Conservation (phyloP, 139 green algal species). For the Coccomyxa sp. region DNA sequence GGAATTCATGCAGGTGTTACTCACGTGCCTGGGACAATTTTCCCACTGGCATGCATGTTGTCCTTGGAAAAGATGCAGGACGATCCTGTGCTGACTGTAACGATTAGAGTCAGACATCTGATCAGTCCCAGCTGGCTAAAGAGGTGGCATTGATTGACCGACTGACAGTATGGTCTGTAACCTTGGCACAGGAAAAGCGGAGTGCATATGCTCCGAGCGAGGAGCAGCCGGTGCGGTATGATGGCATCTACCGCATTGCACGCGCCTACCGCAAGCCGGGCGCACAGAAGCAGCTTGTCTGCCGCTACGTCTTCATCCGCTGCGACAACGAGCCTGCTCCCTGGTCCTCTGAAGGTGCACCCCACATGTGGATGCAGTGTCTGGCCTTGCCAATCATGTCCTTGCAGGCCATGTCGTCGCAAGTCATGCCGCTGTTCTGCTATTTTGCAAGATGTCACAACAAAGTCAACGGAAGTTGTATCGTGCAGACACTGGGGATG, state of each 20-base stretch:
- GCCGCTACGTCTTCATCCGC: slow-evolving; percentile 91
- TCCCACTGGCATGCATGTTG: too few species aligned
- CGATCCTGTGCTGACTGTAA: too few species aligned
- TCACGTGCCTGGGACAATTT: too few species aligned
- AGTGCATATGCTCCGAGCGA: slow-evolving; percentile 80
- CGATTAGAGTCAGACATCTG: too few species aligned
- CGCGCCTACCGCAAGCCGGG: slow-evolving; percentile 82
- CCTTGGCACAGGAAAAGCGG: slow-evolving; percentile 78
- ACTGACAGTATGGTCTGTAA: neutral
- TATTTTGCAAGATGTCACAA: too few species aligned
- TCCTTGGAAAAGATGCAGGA: too few species aligned
- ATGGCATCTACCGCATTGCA: slow-evolving; percentile 92
- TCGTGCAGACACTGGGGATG: slow-evolving; percentile 13
- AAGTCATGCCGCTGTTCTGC: too few species aligned
- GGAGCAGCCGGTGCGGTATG: slow-evolving; percentile 80
- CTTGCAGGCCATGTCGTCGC: neutral
- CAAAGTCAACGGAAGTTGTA: neutral
- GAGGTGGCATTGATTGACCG: too few species aligned
- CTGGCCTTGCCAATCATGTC: neutral
- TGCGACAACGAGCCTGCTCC: slow-evolving; percentile 91
- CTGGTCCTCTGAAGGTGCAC: slow-evolving; percentile 63
- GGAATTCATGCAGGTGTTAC: too few species aligned
- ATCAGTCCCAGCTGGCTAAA: too few species aligned
- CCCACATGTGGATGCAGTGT: neutral
- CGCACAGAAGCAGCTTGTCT: slow-evolving; percentile 68